Evolutionary conservation across 164 flowering plant genomes (phyloP).

Genomic region (Dillenia turbinata): DNA sequence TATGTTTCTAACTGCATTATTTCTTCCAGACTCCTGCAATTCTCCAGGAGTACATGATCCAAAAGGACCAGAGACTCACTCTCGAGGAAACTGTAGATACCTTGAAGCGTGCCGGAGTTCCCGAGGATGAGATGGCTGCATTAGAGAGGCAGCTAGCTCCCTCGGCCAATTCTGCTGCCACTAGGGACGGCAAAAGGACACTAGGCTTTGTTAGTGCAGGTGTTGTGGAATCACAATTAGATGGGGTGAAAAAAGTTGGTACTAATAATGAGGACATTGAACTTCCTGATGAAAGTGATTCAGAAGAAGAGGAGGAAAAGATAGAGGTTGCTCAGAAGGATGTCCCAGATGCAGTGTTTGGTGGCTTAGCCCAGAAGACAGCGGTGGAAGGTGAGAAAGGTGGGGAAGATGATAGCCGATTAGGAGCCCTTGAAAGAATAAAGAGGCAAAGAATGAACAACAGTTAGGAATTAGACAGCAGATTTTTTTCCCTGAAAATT

Average conservation of each 20-base stretch:
- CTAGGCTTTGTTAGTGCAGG: conserved; percentile 97
- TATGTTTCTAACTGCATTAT: conserved; percentile 4
- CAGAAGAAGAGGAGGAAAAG: conserved; percentile 58
- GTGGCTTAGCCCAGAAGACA: conserved; percentile 59
- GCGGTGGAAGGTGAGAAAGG: conserved; percentile 29
- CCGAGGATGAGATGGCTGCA: conserved; percentile 95
- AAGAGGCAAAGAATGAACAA: conserved; percentile 38
- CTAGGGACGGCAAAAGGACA: conserved; percentile 35
- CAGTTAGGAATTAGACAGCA: too few relatives aligned
- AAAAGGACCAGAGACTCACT: conserved; percentile 64
- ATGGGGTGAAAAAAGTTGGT: conserved; percentile 33
- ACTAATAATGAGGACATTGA: conserved; percentile 78
- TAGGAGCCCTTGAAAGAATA: conserved; percentile 83
- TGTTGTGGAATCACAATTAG: conserved; percentile 37
- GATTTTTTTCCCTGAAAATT: too few relatives aligned
- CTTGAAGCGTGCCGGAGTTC: conserved; percentile 71
- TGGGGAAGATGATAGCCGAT: conserved; percentile 29
- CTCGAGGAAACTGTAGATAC: conserved; percentile 77
- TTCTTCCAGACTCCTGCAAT: conserved; percentile 75
- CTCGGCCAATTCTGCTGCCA: conserved; percentile 16
- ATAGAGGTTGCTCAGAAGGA: conserved; percentile 79
- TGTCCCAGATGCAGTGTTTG: conserved; percentile 81
- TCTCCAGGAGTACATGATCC: conserved; percentile 83
- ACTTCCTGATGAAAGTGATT: conserved; percentile 69
- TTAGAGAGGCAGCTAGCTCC: conserved; percentile 77